Base-by-base conservation (phyloP, 2,329 filamentous ascomycete species). In the Beauveria scarabaeidicola region DNA sequence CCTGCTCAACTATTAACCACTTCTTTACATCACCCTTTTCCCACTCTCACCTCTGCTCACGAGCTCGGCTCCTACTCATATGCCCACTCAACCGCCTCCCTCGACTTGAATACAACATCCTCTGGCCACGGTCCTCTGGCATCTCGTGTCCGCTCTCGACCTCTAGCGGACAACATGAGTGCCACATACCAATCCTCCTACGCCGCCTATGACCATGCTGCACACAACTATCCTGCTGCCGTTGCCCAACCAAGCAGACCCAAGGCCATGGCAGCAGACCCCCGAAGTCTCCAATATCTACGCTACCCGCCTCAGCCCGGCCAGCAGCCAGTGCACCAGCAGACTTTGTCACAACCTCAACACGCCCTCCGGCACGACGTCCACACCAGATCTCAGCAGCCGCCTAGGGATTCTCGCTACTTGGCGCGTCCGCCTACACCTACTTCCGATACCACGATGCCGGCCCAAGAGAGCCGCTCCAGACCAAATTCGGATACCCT, bases 101-200 rank as follows among this genome's bases (percentile, higher is more conserved):
- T 44, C 48, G 19, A 52, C 25, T 36, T 25, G 38, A 52, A 52
- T 19, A 23, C 17, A 11, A 10, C 15, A 19, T 32, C 25, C 25
- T 44, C 47, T 27, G 56, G 38, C 19, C 36, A 36, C 38, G 40
- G 25, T n/a, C 27, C n/a, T 44, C 13, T 52, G 38, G 56, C 47
- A 44, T 32, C 47, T 52, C 47, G 19, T 46, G 48, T 19, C 56
- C n/a, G 23, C 19, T 38, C 27, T 38, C 55, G 46, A 29, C 19
- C 21, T 44, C 69, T 73, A 29, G 44, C 43, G 64, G 79, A 82
- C 72, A 73, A 76, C 61, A 78, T 83, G 81, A 79, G 75, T 64
- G 73, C 78, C 62, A 72, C 77, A n/a, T 82, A 81, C 64, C 78
- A 80, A 54, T 72, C 75, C 13, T 70, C 75, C 58, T 72, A 78